A percentile compares a stretch with the other conserved stretches of the same genome.
phyloP scores from a whole-genome alignment of 2,329 filamentous ascomycete genomes.

The Tolypocladium tundrense region DNA sequence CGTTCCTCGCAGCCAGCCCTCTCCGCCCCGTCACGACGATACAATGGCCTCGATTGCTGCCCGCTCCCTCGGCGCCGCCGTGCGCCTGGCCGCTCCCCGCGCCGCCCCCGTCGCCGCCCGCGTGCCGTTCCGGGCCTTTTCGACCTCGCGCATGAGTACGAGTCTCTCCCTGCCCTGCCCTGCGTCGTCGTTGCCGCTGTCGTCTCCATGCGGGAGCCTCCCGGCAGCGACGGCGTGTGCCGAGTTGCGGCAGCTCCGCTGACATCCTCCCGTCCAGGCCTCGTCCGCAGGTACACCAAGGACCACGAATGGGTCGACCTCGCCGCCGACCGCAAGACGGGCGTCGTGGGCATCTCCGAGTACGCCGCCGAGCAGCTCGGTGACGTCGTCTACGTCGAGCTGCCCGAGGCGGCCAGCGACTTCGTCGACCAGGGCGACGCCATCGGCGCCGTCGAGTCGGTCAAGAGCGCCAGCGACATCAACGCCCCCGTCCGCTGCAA shows the following conservation, averaged over 20 bases:
- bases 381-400: slow-evolving; percentile 95
- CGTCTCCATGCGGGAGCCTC: not conserved
- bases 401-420: slow-evolving; percentile 57
- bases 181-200: not conserved
- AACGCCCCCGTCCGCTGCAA: slow-evolving; percentile 75
- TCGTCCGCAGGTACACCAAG: slow-evolving; percentile 79
- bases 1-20: not conserved
- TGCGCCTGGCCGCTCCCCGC: slow-evolving; percentile 24
- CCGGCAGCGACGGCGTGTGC: too few species aligned
- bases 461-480: slow-evolving; percentile 98
- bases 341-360: slow-evolving; percentile 73
- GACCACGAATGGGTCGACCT: slow-evolving; percentile 98
- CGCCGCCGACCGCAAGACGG: slow-evolving; percentile 69
- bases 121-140: slow-evolving; percentile 26
- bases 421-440: slow-evolving; percentile 67
- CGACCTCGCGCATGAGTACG: slow-evolving; percentile 28
- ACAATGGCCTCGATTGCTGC: slow-evolving; percentile 52
- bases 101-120: slow-evolving; percentile 30
- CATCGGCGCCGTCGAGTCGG: slow-evolving; percentile 91
- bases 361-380: slow-evolving; percentile 90
- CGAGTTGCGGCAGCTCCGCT: not conserved
- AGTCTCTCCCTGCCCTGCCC: not conserved
- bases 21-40: slow-evolving; percentile 3
- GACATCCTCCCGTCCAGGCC: slow-evolving; percentile 30
- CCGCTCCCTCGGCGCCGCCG: slow-evolving; percentile 27